Evolutionary conservation across 257 asterid genomes (phyloP).

Genomic region (Apocynum venetum): DNA sequence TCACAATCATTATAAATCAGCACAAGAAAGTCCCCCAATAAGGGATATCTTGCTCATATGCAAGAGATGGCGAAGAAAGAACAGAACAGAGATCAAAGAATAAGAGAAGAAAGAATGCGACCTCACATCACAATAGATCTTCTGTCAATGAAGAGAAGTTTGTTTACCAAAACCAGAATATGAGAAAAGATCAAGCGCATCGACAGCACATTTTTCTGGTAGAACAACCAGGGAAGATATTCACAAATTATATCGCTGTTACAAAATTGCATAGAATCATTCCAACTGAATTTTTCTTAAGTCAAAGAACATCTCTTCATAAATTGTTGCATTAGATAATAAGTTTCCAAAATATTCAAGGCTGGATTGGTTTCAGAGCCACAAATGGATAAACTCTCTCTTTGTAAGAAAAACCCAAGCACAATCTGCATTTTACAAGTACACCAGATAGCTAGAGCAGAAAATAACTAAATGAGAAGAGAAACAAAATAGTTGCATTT

Average conservation of each 20-base stretch:
- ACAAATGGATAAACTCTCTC: not conserved
- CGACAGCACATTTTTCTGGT: not conserved
- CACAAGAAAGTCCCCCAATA: not conserved
- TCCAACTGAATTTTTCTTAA: not conserved
- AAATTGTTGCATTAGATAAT: conserved; percentile 1
- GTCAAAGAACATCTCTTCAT: not conserved
- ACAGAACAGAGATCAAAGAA: not conserved
- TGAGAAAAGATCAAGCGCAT: not conserved
- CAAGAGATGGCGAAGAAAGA: not conserved
- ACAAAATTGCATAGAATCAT: not conserved
- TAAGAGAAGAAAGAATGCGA: not conserved
- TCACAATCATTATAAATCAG: not conserved
- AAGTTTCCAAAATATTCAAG: not conserved
- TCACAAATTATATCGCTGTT: not conserved
- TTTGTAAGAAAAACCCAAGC: not conserved
- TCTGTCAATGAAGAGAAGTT: not conserved
- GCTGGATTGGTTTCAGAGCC: not conserved
- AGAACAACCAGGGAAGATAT: not conserved
- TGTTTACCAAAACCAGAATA: not conserved
- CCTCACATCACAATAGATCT: not conserved
- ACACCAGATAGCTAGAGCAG: too few relatives aligned
- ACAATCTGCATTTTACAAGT: too few relatives aligned
- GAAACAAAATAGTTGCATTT: not conserved
- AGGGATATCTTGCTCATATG: not conserved
- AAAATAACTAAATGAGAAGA: too few relatives aligned